Conservation (phyloP, 2,329 filamentous ascomycete genomes). For the Coleophoma eucalyptorum region DNA sequence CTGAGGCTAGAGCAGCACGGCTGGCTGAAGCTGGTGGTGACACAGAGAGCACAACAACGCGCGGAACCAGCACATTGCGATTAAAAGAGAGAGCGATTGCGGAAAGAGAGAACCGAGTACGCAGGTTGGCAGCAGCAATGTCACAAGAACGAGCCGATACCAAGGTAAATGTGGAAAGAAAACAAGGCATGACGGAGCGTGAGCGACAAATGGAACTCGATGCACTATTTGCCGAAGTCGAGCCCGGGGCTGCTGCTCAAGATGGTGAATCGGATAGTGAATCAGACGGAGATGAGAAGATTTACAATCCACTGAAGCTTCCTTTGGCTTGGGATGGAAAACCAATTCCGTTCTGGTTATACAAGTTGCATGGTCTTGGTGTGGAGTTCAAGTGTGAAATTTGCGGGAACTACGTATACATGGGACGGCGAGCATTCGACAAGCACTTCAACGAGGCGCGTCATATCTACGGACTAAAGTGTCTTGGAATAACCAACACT, state of each 20-base stretch:
- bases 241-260: constrained; percentile 28
- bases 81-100: constrained; percentile 89
- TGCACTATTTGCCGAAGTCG: constrained; percentile 67
- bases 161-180: constrained; percentile 89
- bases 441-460: constrained; percentile 96
- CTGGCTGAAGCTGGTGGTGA: constrained; percentile 32
- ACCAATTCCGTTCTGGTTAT: constrained; percentile 98
- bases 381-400: constrained; percentile 96
- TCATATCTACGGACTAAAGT: constrained; percentile 91
- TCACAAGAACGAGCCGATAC: constrained; percentile 86
- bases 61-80: constrained; percentile 33
- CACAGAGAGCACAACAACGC: constrained; percentile 20
- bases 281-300: constrained; percentile 75
- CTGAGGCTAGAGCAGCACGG: constrained; percentile 56
- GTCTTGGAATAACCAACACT: constrained; percentile 88
- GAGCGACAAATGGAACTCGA: constrained; percentile 94
- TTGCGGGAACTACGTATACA: constrained; percentile 98
- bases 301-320: constrained; percentile 96
- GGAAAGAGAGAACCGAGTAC: constrained; percentile 80
- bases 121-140: constrained; percentile 76
- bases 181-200: constrained; percentile 94
- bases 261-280: constrained; percentile 57
- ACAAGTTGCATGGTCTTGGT: constrained; percentile 91
- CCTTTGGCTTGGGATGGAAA: constrained; percentile 98
- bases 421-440: constrained; percentile 92